Percentiles rank a stretch among this genome's conserved stretches.
Conservation (phyloP, 208 protist species). For the Vickermania ingenoplastis region DNA sequence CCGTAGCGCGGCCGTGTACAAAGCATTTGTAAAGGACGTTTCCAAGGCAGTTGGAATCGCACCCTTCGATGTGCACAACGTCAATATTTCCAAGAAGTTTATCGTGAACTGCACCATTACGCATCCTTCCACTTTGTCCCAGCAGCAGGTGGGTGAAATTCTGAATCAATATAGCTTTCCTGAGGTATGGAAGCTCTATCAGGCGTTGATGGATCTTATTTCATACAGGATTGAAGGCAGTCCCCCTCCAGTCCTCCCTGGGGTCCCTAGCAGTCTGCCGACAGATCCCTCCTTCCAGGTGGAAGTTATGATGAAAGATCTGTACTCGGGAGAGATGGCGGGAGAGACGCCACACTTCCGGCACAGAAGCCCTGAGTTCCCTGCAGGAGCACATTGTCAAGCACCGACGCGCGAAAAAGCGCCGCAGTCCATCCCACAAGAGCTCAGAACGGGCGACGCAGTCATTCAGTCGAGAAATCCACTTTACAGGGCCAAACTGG, state of each 20-base stretch:
- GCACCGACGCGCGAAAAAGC: not conserved
- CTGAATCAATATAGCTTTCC: not conserved
- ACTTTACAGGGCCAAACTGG: not conserved
- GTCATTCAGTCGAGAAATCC: not conserved
- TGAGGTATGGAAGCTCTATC: slow-evolving; percentile 2
- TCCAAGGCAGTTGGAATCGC: not conserved
- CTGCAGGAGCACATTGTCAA: not conserved
- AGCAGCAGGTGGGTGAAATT: not conserved
- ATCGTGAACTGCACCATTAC: slow-evolving; percentile 1
- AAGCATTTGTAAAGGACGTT: not conserved
- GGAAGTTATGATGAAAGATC: not conserved
- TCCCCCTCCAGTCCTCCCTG: not conserved
- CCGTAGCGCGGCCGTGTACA: not conserved
- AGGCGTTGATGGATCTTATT: not conserved
- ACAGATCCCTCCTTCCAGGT: no score
- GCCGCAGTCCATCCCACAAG: not conserved
- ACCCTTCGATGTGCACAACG: not conserved
- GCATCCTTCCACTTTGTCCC: not conserved
- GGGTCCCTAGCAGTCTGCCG: not conserved
- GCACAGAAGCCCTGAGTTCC: not conserved
- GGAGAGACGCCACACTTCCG: not conserved
- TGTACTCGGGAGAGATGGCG: slow-evolving; percentile 2
- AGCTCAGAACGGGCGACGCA: not conserved
- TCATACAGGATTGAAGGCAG: not conserved
- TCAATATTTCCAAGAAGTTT: not conserved